These are phyloP conservation scores for Violaceomyces palustris DNA, from an alignment of 1,284 basidiomycete genomes.

Conservation along the genomic window DNA sequence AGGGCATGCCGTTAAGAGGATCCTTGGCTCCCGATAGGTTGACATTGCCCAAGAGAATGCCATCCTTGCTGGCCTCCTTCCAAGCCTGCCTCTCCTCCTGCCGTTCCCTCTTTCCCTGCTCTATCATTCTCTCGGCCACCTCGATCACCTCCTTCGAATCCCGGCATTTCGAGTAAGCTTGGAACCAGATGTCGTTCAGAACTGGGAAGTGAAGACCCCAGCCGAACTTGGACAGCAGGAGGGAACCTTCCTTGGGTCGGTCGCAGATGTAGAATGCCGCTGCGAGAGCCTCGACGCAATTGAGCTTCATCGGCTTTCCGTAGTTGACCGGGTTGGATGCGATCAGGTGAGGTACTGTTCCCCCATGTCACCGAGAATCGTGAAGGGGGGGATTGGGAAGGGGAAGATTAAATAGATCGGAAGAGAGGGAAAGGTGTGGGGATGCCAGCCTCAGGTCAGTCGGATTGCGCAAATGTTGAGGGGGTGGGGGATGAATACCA, in stretches of 20 bases:
- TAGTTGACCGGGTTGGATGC: conserved; percentile 51
- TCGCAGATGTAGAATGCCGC: conserved; percentile 43
- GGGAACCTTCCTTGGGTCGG: conserved; percentile 29
- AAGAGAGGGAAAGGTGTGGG: too few species aligned
- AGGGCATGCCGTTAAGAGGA: too few species aligned
- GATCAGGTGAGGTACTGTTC: conserved; percentile 42
- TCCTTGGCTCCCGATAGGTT: too few species aligned
- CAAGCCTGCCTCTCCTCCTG: conserved; percentile 22
- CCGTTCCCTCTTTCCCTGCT: conserved; percentile 28
- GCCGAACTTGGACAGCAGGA: conserved; percentile 42
- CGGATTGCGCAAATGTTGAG: too few species aligned
- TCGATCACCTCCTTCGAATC: conserved; percentile 24
- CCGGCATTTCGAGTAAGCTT: conserved; percentile 26
- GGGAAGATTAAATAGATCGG: too few species aligned
- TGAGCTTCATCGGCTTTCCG: conserved; percentile 49
- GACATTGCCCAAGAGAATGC: too few species aligned
- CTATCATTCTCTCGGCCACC: conserved; percentile 30
- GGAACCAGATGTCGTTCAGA: conserved; percentile 36
- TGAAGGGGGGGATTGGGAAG: too few species aligned
- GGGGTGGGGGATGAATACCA: too few species aligned
- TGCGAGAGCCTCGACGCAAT: conserved; percentile 49
- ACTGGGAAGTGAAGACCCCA: conserved; percentile 45
- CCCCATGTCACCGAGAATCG: too few species aligned
- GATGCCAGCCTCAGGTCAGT: too few species aligned
- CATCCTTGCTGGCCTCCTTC: conserved; percentile 21